phyloP scores from a whole-genome alignment of 2,329 filamentous ascomycete genomes.

The Trichoderma atroviride region DNA sequence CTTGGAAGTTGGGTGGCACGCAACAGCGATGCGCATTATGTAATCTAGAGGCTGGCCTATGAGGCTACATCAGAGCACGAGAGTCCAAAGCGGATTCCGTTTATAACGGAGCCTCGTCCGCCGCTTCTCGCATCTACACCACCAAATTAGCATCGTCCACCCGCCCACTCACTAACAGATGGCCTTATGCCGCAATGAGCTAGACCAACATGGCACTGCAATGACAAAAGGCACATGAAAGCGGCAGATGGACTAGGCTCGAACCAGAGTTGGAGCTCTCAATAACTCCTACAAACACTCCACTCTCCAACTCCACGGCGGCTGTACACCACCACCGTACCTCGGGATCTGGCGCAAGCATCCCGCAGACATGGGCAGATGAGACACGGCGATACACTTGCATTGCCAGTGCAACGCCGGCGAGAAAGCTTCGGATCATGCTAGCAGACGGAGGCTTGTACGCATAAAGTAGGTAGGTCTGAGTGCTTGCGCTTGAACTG shows the following conservation, averaged over 20 bases:
- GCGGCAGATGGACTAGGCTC: slow-evolving; percentile 8
- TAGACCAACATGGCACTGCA: slow-evolving; percentile 1
- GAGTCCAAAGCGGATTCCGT: background rate
- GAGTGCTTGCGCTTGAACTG: background rate
- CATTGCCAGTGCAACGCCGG: background rate
- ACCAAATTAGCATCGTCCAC: background rate
- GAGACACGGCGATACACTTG: background rate
- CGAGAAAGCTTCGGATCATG: background rate
- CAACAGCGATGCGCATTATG: background rate
- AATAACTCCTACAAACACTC: background rate
- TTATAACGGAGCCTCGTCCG: background rate
- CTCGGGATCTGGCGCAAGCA: slow-evolving; percentile 11
- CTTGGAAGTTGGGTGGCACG: background rate
- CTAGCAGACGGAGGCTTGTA: slow-evolving; percentile 10
- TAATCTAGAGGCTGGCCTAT: background rate
- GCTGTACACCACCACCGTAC: slow-evolving; percentile 15
- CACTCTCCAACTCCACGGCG: slow-evolving; percentile 7
- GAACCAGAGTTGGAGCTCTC: background rate
- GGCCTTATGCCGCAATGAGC: background rate
- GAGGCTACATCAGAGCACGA: too few relatives aligned
- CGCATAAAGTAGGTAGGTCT: slow-evolving; percentile 16
- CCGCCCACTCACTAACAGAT: background rate
- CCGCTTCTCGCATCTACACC: background rate
- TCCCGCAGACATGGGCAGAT: slow-evolving; percentile 4
- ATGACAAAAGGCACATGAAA: background rate